These are phyloP conservation scores for Trametes pubescens DNA, from an alignment of 1,284 basidiomycete species.

Conservation along the genomic window DNA sequence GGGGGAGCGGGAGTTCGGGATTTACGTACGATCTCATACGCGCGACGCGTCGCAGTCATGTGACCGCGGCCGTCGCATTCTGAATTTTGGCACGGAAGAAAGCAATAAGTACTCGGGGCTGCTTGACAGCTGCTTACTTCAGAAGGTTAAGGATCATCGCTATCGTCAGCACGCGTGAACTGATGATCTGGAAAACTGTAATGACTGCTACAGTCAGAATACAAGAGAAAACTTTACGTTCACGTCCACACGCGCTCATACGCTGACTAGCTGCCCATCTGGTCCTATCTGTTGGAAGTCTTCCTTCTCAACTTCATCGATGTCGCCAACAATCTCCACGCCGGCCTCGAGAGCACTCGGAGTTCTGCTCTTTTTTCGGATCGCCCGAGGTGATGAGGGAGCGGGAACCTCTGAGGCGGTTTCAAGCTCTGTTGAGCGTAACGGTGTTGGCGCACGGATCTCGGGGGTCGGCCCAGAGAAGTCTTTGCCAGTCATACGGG, in stretches of 20 bases:
- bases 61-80: slow-evolving; percentile 7
- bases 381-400: neutral
- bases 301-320: slow-evolving; percentile 38
- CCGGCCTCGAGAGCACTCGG: slow-evolving; percentile 33
- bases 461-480: slow-evolving; percentile 82
- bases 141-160: too few species aligned
- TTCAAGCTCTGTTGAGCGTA: slow-evolving; percentile 34
- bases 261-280: neutral
- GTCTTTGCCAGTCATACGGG: slow-evolving; percentile 81
- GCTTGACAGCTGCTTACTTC: too few species aligned
- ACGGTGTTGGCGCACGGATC: slow-evolving; percentile 62
- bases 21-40: too few species aligned
- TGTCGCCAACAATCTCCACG: slow-evolving; percentile 41
- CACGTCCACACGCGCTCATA: neutral
- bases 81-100: too few species aligned
- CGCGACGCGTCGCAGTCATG: slow-evolving; percentile 1
- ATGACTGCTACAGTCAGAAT: neutral
- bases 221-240: neutral
- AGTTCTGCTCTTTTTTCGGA: slow-evolving; percentile 41
- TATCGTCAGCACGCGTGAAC: neutral
- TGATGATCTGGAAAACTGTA: slow-evolving; percentile 14
- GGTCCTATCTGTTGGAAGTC: slow-evolving; percentile 11
- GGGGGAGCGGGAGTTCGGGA: too few species aligned
- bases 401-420: neutral
- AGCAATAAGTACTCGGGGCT: too few species aligned